A percentile compares a stretch with the other conserved stretches of the same genome.
Conservation (phyloP, 805 yeast species). For the Pichia occidentalis region DNA sequence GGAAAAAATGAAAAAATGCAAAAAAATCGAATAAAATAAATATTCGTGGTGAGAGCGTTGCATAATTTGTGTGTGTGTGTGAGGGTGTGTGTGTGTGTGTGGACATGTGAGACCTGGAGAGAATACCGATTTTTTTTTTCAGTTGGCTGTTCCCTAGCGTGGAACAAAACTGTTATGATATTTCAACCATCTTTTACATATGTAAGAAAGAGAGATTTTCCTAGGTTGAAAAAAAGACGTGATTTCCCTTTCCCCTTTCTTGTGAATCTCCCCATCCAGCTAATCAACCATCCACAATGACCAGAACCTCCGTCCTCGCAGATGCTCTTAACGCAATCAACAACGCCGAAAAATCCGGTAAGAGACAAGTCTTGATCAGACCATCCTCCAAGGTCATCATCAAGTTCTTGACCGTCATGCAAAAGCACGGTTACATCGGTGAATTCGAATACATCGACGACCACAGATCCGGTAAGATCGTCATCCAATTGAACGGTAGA, state of each 20-base stretch:
- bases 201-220: too few relatives aligned
- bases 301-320: slow-evolving; percentile 97
- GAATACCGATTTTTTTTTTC: too few relatives aligned
- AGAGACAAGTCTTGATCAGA: slow-evolving; percentile 97
- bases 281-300: slow-evolving; percentile 44
- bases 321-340: slow-evolving; percentile 97
- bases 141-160: too few relatives aligned
- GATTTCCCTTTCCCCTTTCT: neutral
- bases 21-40: too few relatives aligned
- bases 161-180: too few relatives aligned
- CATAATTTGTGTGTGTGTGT: too few relatives aligned
- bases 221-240: neutral
- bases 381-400: slow-evolving; percentile 97
- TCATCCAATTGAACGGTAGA: slow-evolving; percentile 95
- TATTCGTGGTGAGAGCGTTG: too few relatives aligned
- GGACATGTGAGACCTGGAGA: too few relatives aligned
- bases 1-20: too few relatives aligned
- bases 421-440: slow-evolving; percentile 96
- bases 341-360: slow-evolving; percentile 99
- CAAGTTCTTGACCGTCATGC: slow-evolving; percentile 95
- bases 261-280: neutral
- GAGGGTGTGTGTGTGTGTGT: too few relatives aligned
- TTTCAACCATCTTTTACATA: too few relatives aligned
- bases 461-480: slow-evolving; percentile 98
- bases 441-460: slow-evolving; percentile 98